A percentile compares a stretch with the other conserved stretches of the same genome.
Evolutionary conservation across 2,329 filamentous ascomycete genomes (phyloP).

Genomic region (Talaromyces atroroseus): DNA sequence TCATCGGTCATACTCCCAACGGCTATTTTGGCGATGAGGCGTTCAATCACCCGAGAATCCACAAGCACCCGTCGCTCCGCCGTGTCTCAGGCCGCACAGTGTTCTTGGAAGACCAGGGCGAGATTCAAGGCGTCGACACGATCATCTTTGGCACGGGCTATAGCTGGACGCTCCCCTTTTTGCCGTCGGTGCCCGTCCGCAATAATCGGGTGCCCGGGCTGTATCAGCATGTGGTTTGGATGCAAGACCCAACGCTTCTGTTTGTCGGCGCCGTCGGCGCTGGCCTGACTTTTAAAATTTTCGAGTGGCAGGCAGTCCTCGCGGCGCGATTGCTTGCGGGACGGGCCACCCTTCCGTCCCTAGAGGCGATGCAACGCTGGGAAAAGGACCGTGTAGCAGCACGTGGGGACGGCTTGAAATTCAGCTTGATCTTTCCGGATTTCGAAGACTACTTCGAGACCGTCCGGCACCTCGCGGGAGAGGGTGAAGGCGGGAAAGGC

Average conservation of each 20-base stretch:
- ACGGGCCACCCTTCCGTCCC: conserved; percentile 7
- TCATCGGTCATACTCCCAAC: conserved; percentile 12
- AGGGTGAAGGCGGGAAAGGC: conserved; percentile 32
- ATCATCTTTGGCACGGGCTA: conserved; percentile 29
- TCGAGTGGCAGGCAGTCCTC: conserved; percentile 27
- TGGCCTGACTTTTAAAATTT: conserved; percentile 26
- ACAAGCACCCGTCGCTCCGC: conserved; percentile 24
- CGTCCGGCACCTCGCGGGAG: conserved; percentile 34
- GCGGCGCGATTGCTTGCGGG: conserved; percentile 25
- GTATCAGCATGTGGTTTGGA: conserved; percentile 28
- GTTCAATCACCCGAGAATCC: conserved; percentile 43
- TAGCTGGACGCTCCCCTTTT: conserved; percentile 24
- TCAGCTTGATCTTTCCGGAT: conserved; percentile 25
- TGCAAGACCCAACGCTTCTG: conserved; percentile 23
- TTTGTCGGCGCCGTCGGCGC: conserved; percentile 23
- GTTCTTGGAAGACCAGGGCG: conserved; percentile 46
- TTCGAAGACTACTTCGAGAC: conserved; percentile 38
- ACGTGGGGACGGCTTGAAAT: conserved; percentile 17
- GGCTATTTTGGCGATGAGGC: conserved; percentile 40
- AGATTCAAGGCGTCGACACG: conserved; percentile 19
- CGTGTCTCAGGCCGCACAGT: conserved; percentile 41
- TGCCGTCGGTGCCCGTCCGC: conserved; percentile 17
- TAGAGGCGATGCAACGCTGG: conserved; percentile 20
- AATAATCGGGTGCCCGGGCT: conserved; percentile 23
- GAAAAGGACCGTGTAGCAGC: conserved; percentile 20